phyloP scores from a whole-genome alignment of 2,329 filamentous ascomycete genomes.

The Arthroderma uncinatum region DNA sequence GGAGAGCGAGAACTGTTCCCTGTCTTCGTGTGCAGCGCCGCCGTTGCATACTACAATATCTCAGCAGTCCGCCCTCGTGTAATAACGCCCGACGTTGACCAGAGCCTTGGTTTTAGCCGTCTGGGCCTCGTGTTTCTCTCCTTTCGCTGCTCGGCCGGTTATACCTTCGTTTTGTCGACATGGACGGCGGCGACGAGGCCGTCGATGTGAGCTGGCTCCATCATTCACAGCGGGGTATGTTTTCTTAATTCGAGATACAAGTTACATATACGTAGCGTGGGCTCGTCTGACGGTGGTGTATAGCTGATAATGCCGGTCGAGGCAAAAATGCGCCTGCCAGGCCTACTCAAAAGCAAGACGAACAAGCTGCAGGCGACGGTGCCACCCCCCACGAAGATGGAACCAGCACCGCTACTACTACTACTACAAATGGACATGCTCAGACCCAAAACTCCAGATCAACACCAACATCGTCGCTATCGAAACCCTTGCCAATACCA shows the following conservation, averaged over 20 bases:
- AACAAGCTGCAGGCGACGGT: background rate
- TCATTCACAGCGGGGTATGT: constrained; percentile 67
- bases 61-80: background rate
- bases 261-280: background rate
- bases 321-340: constrained; percentile 27
- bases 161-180: constrained; percentile 24
- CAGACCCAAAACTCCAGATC: background rate
- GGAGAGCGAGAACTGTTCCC: too few species aligned
- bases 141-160: background rate
- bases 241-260: background rate
- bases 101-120: background rate
- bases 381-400: background rate
- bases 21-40: too few species aligned
- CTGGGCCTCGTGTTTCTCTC: background rate
- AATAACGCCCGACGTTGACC: background rate
- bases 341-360: background rate
- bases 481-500: background rate
- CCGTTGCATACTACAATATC: background rate
- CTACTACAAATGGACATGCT: background rate
- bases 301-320: constrained; percentile 26
- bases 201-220: constrained; percentile 90
- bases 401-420: background rate
- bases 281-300: background rate
- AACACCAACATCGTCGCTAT: background rate
- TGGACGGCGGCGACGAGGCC: constrained; percentile 65